Base-by-base conservation (phyloP, 1,284 basidiomycete species). In the Puccinia horiana region DNA sequence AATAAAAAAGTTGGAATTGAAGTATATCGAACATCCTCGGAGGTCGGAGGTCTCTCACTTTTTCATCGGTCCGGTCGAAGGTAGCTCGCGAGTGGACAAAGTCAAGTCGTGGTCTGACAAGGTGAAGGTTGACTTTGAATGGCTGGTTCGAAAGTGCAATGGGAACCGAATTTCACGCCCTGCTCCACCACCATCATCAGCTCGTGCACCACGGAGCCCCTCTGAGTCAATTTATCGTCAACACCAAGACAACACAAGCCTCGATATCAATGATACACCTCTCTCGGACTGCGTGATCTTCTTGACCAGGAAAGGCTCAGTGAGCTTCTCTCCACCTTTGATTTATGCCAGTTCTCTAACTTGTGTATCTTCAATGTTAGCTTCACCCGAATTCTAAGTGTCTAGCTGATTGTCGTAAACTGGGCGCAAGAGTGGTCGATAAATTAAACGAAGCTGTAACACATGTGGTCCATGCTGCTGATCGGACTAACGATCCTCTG, bases 31-130 rank as follows among this genome's bases (percentile, higher is more conserved):
- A 44, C 61, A 75, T 61, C 79, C 79, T 44, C 69, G 58, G 16
- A 69, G 79, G 12, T 74, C 69, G 20, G 79, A 74, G 14, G 79
- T 81, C 16, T 74, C 79, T 74, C 79, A 81, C 37, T 56, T 81
- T 49, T 81, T 81, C 56, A 23, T 81, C 47, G 79, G 79, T 1
- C 79, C 79, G 18, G 79, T 74, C 2, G 49, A 81, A 54, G 49
- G 20, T 37, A 81, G 79, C 58, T 70, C 29, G 23, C 69, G 79
- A n/a, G 49, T 75, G 26, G 37, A 75, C 23, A 81, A 47, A 74
- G 79, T 75, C 54, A 65, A 49, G 37, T 49, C 69, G 32, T 81
- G 79, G 79, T 35, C 26, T 52, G 79, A 81, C 44, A 81, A 81
- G 61, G 47, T 74, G 18, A 23, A 74, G 32, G 79, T 81, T 16